Evolutionary conservation across 495 filamentous ascomycete genomes (phyloP).

Genomic region (Hypoxylon cercidicola): DNA sequence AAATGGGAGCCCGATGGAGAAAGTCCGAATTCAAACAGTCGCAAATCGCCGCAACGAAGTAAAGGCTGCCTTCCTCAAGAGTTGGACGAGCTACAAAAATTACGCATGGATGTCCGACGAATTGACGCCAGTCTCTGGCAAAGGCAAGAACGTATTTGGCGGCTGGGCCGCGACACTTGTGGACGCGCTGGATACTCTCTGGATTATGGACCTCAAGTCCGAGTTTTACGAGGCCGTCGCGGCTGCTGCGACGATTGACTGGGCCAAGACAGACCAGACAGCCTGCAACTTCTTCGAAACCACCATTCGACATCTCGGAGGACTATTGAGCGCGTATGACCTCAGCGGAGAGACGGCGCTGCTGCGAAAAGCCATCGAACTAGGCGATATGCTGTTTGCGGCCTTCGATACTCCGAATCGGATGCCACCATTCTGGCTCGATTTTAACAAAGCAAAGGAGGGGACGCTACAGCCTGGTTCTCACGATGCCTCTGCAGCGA

Average conservation of each 20-base stretch:
- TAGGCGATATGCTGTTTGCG: slow-evolving; percentile 81
- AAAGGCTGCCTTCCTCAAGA: slow-evolving; percentile 70
- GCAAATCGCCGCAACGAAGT: slow-evolving; percentile 63
- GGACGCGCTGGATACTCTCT: slow-evolving; percentile 81
- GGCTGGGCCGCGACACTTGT: slow-evolving; percentile 87
- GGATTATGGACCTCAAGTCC: slow-evolving; percentile 82
- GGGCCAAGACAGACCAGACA: slow-evolving; percentile 66
- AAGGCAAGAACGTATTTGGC: slow-evolving; percentile 71
- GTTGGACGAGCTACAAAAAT: slow-evolving; percentile 77
- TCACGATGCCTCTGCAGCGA: slow-evolving; percentile 66
- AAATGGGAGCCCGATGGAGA: slow-evolving; percentile 61
- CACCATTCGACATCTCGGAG: slow-evolving; percentile 78
- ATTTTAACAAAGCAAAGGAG: slow-evolving; percentile 82
- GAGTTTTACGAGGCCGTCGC: slow-evolving; percentile 81
- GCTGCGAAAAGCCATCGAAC: slow-evolving; percentile 78
- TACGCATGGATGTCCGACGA: slow-evolving; percentile 82
- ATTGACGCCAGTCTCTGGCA: slow-evolving; percentile 68
- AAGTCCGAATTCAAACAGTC: slow-evolving; percentile 61
- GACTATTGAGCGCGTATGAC: slow-evolving; percentile 79
- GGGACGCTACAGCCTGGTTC: slow-evolving; percentile 71
- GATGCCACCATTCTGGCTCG: slow-evolving; percentile 75
- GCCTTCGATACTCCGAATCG: slow-evolving; percentile 88
- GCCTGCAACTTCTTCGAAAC: slow-evolving; percentile 76
- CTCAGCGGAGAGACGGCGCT: slow-evolving; percentile 68
- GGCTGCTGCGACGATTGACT: slow-evolving; percentile 75